phyloP scores from a whole-genome alignment of 2,329 filamentous ascomycete species.

The Teratosphaeria viscida region DNA sequence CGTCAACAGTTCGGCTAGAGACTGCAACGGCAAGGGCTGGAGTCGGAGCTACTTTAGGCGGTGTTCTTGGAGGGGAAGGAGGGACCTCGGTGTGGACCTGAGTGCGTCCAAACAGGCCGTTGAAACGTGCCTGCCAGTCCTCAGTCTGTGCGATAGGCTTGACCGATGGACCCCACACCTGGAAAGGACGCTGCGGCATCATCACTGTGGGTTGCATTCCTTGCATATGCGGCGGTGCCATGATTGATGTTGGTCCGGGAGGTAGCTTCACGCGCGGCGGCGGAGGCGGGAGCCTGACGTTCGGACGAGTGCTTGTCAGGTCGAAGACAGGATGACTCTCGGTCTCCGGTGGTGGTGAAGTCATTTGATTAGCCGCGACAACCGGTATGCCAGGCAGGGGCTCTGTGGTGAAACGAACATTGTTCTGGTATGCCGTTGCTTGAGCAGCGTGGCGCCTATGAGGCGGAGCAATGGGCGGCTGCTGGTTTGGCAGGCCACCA shows the following conservation, averaged over 20 bases:
- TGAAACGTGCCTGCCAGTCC: slow-evolving; percentile 76
- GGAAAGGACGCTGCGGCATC: slow-evolving; percentile 30
- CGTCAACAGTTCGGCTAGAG: slow-evolving; percentile 56
- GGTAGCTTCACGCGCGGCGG: slow-evolving; percentile 74
- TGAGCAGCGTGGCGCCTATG: slow-evolving; percentile 7
- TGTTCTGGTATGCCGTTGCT: slow-evolving; percentile 11
- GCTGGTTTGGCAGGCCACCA: slow-evolving; percentile 12
- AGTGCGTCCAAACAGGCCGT: slow-evolving; percentile 61
- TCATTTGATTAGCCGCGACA: slow-evolving; percentile 15
- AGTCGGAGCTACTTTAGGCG: slow-evolving; percentile 31
- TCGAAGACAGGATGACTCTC: slow-evolving; percentile 63
- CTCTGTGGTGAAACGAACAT: slow-evolving; percentile 11
- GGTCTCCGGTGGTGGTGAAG: slow-evolving; percentile 60
- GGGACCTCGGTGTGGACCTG: slow-evolving; percentile 31
- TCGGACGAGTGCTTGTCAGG: slow-evolving; percentile 53
- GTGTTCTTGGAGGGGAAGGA: slow-evolving; percentile 28
- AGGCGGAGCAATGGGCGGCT: slow-evolving; percentile 21
- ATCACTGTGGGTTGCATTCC: slow-evolving; percentile 26
- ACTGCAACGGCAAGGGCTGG: slow-evolving; percentile 47
- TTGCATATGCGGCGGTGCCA: slow-evolving; percentile 28
- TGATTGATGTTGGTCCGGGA: slow-evolving; percentile 35
- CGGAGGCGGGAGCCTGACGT: slow-evolving; percentile 59
- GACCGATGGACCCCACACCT: slow-evolving; percentile 28
- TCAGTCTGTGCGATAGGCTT: slow-evolving; percentile 36
- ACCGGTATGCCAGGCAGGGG: slow-evolving; percentile 13